A percentile compares a stretch with the other conserved stretches of the same genome.
Evolutionary conservation across 192 early-diverging fungal species (phyloP).

Genomic region (Kickxella alabastrina): DNA sequence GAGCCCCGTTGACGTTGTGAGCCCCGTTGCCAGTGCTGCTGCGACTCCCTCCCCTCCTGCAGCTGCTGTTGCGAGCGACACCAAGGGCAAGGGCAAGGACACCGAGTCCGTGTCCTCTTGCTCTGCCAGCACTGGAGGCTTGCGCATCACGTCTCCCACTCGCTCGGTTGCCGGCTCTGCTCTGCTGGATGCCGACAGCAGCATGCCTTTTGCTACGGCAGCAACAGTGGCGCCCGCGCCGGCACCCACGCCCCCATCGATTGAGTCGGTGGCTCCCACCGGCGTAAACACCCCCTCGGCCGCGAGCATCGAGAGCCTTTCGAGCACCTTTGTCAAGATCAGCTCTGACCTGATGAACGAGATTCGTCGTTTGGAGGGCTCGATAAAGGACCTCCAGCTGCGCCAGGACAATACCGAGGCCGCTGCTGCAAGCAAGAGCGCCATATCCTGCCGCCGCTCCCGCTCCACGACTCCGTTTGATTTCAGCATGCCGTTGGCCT

Average conservation of each 20-base stretch:
- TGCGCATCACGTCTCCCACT: neutral
- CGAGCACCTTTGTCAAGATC: slow-evolving; percentile 43
- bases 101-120: no score
- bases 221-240: neutral
- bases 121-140: no score
- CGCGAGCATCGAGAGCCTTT: slow-evolving; percentile 24
- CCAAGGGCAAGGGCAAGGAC: no score
- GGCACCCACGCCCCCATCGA: neutral
- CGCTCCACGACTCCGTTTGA: neutral
- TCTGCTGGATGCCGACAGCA: neutral
- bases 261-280: neutral
- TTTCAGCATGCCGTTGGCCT: neutral
- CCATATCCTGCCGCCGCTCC: neutral
- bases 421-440: neutral
- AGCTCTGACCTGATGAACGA: slow-evolving; percentile 42
- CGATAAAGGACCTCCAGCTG: slow-evolving; percentile 37
- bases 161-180: neutral
- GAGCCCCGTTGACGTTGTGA: neutral
- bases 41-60: neutral
- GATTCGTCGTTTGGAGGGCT: slow-evolving; percentile 37
- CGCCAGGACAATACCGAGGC: slow-evolving; percentile 37
- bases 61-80: neutral
- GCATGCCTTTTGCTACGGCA: no score
- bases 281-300: neutral
- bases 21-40: neutral